These are phyloP conservation scores for Pelargonium citronellum DNA, from an alignment of 441 rosid genomes.

Conservation along the genomic window DNA sequence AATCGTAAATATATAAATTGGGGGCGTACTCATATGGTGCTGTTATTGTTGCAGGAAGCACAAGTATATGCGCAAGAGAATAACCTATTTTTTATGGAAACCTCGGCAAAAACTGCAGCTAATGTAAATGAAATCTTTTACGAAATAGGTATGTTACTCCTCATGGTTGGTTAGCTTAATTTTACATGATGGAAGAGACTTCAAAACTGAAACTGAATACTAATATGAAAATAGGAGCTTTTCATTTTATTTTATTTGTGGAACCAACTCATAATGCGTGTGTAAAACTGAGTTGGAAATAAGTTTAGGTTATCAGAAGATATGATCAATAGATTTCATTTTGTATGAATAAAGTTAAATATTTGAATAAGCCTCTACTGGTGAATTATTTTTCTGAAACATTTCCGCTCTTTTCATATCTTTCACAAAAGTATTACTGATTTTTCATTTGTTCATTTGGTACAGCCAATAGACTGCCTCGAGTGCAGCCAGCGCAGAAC, in stretches of 20 bases:
- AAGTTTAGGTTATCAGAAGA: no score
- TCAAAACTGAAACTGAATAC: neutral
- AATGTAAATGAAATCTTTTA: conserved; percentile 84
- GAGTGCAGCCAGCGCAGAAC: conserved; percentile 77
- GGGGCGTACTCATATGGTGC: neutral
- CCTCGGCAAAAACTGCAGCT: conserved; percentile 86
- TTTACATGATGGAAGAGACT: neutral
- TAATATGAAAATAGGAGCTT: no score
- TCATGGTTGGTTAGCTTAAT: neutral
- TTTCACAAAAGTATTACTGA: neutral
- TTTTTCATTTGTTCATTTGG: no score
- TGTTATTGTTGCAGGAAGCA: conserved; percentile 65
- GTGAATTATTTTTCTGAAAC: neutral
- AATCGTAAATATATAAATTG: neutral
- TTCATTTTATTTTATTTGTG: no score
- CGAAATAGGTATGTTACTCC: conserved; percentile 59
- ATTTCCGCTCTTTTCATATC: neutral
- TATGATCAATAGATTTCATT: no score
- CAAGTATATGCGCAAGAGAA: conserved; percentile 75
- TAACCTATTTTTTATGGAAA: conserved; percentile 90
- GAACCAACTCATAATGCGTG: no score
- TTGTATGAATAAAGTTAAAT: no score
- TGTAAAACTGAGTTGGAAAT: no score
- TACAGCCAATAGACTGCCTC: conserved; percentile 75
- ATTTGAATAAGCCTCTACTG: no score